These are phyloP conservation scores for Arthrobotrys musiformis DNA, from an alignment of 2,329 filamentous ascomycete genomes.

Conservation along the genomic window DNA sequence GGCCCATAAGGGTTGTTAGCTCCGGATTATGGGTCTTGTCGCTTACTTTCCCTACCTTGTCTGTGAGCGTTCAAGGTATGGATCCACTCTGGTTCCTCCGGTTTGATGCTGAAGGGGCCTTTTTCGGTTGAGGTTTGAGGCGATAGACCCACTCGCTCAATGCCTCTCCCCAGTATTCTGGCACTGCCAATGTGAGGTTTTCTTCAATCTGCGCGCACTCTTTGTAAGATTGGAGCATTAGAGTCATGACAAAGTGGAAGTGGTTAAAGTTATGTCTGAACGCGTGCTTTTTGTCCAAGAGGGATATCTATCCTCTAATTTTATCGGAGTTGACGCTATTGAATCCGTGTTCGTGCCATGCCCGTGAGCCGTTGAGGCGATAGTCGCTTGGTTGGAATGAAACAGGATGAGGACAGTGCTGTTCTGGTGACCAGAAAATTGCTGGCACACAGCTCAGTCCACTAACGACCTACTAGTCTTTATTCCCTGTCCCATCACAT, in stretches of 20 bases:
- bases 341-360: conserved; percentile 9
- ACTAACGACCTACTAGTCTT: conserved; percentile 13
- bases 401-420: conserved; percentile 50
- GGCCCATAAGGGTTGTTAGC: conserved; percentile 1
- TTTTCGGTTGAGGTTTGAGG: conserved; percentile 16
- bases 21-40: conserved; percentile 19
- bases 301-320: neutral
- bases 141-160: conserved; percentile 12
- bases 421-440: conserved; percentile 39
- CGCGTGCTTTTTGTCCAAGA: neutral
- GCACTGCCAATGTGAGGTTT: neutral
- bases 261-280: neutral
- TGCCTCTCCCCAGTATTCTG: neutral
- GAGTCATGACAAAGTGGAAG: neutral
- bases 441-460: conserved; percentile 49
- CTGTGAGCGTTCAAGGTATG: conserved; percentile 16
- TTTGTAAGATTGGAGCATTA: neutral
- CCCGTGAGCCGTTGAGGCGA: conserved; percentile 38
- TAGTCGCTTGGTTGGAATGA: conserved; percentile 52
- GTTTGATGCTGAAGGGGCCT: conserved; percentile 9
- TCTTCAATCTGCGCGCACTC: neutral
- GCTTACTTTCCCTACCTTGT: conserved; percentile 27
- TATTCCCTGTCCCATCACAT: conserved; percentile 51
- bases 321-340: conserved; percentile 11
- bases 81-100: conserved; percentile 28